A percentile compares a stretch with the other conserved stretches of the same genome.
Conservation (phyloP, 139 green algal species). For the Volvox africanus region DNA sequence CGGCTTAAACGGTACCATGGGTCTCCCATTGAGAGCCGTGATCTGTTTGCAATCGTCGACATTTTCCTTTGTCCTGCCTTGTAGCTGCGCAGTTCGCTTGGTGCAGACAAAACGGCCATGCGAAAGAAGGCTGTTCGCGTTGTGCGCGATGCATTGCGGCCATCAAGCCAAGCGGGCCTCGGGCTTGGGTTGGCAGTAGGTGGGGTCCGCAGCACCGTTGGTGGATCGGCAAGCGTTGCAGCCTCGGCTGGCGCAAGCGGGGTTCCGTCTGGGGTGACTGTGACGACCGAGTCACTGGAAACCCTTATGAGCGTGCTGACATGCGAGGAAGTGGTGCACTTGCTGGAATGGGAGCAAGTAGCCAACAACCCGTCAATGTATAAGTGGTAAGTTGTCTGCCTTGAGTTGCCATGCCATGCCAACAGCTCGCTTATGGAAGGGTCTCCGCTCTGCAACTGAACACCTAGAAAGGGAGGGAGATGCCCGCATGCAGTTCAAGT, state of each 20-base stretch:
- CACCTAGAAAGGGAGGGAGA: too few relatives aligned
- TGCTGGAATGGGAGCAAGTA: slow-evolving; percentile 76
- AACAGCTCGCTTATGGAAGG: too few relatives aligned
- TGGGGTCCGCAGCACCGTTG: background rate
- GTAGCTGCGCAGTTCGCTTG: slow-evolving; percentile 11
- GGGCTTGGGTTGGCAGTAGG: background rate
- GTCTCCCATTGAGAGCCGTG: too few relatives aligned
- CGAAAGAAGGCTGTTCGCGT: slow-evolving; percentile 49
- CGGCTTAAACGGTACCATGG: too few relatives aligned
- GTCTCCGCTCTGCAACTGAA: too few relatives aligned
- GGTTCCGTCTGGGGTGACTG: too few relatives aligned
- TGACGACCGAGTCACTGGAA: slow-evolving; percentile 17
- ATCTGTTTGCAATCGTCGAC: too few relatives aligned
- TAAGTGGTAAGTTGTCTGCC: slow-evolving; percentile 31
- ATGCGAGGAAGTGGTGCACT: slow-evolving; percentile 61
- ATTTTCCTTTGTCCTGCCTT: background rate
- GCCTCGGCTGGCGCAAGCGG: background rate
- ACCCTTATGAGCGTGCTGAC: slow-evolving; percentile 56
- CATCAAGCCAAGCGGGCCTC: slow-evolving; percentile 2
- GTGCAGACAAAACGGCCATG: background rate
- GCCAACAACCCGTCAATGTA: background rate
- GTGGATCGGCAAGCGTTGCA: background rate
- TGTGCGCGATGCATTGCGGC: slow-evolving; percentile 52
- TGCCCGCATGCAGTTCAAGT: too few relatives aligned
- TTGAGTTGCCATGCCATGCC: too few relatives aligned